Evolutionary conservation across 495 filamentous ascomycete species (phyloP), one percentile per base, ranked within the genome.

Genomic region (Neurospora sp.): DNA sequence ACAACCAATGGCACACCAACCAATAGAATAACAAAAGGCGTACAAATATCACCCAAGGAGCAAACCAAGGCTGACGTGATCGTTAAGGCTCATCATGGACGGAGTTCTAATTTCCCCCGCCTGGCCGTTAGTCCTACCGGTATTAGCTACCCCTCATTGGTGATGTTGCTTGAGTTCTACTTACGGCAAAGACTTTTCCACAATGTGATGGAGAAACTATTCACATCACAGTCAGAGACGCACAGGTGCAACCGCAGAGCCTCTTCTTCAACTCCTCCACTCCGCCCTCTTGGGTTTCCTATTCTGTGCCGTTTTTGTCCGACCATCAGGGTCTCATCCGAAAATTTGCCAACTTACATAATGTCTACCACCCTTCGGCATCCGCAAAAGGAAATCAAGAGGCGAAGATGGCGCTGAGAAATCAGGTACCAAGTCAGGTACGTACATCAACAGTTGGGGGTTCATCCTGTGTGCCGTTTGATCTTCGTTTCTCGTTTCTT

Each of bases 1-100:
- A 75, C 71, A 71, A 43, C 45, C 62, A 69, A 71, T 79, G 73
- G 69, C 78, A 79, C 78, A 79, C 75, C 42, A 62, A 38, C 78
- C 75, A 79, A 78, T 78, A 24, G 66, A 39, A 71, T 71, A 10
- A 21, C 38, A 24, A 43, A 69, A 59, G 73, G 31, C 40, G 31
- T 39, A 37, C 21, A 39, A 71, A 70, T 28, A 74, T 75, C 40
- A 40, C 76, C 78, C 73, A 79, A 78, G 73, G 54, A 72, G 74
- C 74, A 75, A 77, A 75, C 36, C 69, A 66, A 66, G 54, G 54
- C 54, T 66, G 28, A 66, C 28, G 54, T 66, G 28, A 66, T 66
- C 28, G 54, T 66, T 4, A 66, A 66, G 54, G 54, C 54, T 66
- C 28, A 17, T 62, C 54, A 62, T 28, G 28, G 31, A 31, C 54